These are phyloP conservation scores for Nicotiana benthamiana DNA, from an alignment of 257 asterid genomes.

Conservation along the genomic window DNA sequence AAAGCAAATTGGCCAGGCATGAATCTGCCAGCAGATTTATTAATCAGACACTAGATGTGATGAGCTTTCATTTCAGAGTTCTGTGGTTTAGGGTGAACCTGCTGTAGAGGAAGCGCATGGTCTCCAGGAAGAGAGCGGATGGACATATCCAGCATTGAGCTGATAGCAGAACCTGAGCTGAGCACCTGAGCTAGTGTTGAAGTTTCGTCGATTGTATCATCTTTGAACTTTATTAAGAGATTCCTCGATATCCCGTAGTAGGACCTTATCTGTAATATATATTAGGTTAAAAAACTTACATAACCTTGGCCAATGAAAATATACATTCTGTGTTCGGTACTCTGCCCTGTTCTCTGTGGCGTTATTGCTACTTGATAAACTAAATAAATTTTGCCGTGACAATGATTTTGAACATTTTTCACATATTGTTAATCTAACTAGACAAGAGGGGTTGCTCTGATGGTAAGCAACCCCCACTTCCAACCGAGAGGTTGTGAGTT, in stretches of 20 bases:
- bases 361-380: background rate
- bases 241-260: constrained; percentile 90
- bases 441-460: no score
- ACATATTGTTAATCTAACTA: background rate
- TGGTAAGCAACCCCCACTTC: no score
- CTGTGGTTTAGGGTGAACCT: constrained; percentile 35
- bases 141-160: constrained; percentile 91
- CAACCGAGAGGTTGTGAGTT: no score
- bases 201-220: constrained; percentile 88
- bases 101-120: constrained; percentile 89
- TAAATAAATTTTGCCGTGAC: background rate
- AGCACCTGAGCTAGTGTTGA: constrained; percentile 79
- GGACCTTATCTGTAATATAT: constrained; percentile 58
- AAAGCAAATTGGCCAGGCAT: background rate
- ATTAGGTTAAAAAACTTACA: background rate
- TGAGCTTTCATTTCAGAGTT: background rate
- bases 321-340: background rate
- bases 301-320: background rate
- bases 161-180: constrained; percentile 81
- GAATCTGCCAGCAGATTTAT: background rate
- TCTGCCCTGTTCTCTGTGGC: background rate
- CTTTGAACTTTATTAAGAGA: constrained; percentile 82
- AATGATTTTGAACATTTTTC: background rate
- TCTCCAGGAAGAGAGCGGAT: constrained; percentile 85
- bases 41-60: background rate